Conservation (phyloP, 352 stramenopile genomes). For the Globisporangium radiosum region DNA sequence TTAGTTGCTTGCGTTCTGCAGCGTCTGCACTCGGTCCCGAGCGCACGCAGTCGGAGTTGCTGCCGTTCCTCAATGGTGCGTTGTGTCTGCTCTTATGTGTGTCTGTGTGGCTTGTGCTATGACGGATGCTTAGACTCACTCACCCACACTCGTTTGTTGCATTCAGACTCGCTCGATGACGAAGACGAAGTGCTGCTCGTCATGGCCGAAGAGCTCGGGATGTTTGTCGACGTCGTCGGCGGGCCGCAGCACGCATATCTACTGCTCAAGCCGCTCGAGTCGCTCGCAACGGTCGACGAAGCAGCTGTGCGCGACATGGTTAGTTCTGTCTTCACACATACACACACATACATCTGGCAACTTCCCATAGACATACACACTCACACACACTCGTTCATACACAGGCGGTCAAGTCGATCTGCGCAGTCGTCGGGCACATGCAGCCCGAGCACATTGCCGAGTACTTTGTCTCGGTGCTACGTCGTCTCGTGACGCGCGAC, state of each 20-base stretch:
- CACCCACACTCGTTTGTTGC: neutral
- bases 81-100: neutral
- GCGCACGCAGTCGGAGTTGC: conserved; percentile 90
- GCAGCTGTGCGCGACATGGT: conserved; percentile 90
- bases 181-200: conserved; percentile 96
- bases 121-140: too few species aligned
- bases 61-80: conserved; percentile 96
- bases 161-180: conserved; percentile 93
- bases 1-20: conserved; percentile 18
- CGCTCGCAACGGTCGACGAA: conserved; percentile 92
- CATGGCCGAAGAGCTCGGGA: conserved; percentile 91
- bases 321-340: neutral
- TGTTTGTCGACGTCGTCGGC: conserved; percentile 89
- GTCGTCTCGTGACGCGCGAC: conserved; percentile 91
- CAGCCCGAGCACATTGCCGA: conserved; percentile 75
- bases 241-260: conserved; percentile 79
- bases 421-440: conserved; percentile 85
- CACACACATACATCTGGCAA: neutral
- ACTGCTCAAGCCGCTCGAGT: conserved; percentile 94
- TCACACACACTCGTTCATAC: neutral
- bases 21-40: conserved; percentile 86
- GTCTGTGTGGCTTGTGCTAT: too few species aligned
- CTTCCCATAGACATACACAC: too few species aligned
- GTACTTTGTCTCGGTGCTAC: conserved; percentile 92
- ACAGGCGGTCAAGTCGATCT: conserved; percentile 87